Evolutionary conservation across 352 stramenopile genomes (phyloP), one percentile per base, ranked within the genome.

Genomic region (Globisporangium apiculatum): DNA sequence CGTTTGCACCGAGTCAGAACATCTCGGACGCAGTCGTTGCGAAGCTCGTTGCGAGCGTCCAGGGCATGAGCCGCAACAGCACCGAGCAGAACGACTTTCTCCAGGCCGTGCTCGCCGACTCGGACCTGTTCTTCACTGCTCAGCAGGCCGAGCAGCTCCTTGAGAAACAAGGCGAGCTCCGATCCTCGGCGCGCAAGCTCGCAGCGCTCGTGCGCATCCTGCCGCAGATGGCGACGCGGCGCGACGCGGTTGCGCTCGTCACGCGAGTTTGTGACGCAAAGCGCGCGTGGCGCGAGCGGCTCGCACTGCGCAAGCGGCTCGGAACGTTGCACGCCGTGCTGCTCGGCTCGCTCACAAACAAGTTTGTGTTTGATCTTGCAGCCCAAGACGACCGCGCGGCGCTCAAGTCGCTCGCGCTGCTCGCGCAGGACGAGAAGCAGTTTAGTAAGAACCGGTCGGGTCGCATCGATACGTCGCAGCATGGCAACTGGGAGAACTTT

Each of bases 401-500:
- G 11, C 65, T 91, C 0, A 73, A 71, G 38, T 71, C 85, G 38
- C 62, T 96, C 9, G 80, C 79, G 2, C 69, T 82, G 52, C 55
- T 93, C 7, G 85, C 85, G 11, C 73, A 94, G 50, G 67, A 76
- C 12, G 83, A 96, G 43, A 88, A 89, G 49, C 61, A 70, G 31
- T 89, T 87, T 35, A 86, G 75, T 64, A 79, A 73, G 43, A 78
- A 72, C 59, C 68, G 65, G 14, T 83, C 70, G 0, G 71, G 73
- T 12, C 62, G 75, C 4, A 49, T 56, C 15, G 83, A 95, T 60
- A 96, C 79, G 2, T 92, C 80, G 2, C 85, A 96, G 63, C 82
- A 90, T 15, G 85, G 85, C 8, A 87, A 96, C 57, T 96, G 85
- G 83, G 78, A 95, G 58, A 97, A 96, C 60, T 97, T 95, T 54